Conservation (phyloP, 139 green algal species). For the Picochlorum sp. region DNA sequence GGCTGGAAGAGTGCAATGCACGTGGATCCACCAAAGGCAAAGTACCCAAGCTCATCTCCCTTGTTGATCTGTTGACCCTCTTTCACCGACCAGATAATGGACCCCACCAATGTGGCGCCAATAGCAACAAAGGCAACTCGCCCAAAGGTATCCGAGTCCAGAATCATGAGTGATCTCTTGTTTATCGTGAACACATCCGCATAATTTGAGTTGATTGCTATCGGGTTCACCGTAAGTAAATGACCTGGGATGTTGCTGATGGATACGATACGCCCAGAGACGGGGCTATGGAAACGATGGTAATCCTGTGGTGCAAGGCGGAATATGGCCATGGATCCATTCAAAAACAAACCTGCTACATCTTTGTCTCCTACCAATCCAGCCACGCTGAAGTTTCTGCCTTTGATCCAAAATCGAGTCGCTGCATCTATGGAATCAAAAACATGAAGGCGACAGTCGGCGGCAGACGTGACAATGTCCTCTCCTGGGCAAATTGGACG, state of each 20-base stretch:
- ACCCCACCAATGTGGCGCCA: conserved; percentile 33
- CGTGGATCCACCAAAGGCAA: conserved; percentile 46
- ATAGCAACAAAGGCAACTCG: conserved; percentile 37
- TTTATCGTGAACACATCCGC: conserved; percentile 40
- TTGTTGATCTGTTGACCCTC: conserved; percentile 14
- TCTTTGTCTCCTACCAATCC: conserved; percentile 36
- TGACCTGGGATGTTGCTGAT: conserved; percentile 26
- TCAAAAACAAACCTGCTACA: conserved; percentile 12
- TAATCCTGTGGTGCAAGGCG: conserved; percentile 35
- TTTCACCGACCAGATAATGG: conserved; percentile 25
- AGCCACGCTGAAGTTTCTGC: conserved; percentile 39
- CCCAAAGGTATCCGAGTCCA: conserved; percentile 22
- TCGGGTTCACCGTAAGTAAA: conserved; percentile 31
- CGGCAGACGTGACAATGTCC: conserved; percentile 15
- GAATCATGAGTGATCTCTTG: conserved; percentile 32
- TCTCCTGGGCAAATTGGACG: conserved; percentile 28
- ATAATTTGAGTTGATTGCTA: conserved; percentile 34
- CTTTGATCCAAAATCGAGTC: conserved; percentile 58
- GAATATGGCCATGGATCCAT: conserved; percentile 32
- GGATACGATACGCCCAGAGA: conserved; percentile 18
- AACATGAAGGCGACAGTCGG: conserved; percentile 30
- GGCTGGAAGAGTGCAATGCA: conserved; percentile 30
- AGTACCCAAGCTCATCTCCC: conserved; percentile 44
- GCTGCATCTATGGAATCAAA: conserved; percentile 36
- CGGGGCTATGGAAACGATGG: conserved; percentile 38